Conservation (phyloP, 441 rosid genomes). For the Adansonia grandidieri region DNA sequence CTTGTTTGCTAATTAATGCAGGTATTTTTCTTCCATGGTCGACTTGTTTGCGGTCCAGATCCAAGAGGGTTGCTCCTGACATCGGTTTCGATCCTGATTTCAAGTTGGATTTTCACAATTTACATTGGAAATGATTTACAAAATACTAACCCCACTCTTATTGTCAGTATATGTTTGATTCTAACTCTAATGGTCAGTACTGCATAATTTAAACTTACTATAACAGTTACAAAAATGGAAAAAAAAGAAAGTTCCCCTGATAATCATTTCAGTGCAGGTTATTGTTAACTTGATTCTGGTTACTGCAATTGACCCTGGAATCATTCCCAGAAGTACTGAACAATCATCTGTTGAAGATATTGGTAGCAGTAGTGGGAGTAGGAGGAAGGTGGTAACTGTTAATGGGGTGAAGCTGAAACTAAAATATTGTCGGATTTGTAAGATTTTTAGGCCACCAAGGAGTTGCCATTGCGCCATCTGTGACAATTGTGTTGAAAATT, state of each 20-base stretch:
- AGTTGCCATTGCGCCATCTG: constrained; percentile 59
- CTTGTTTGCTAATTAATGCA: constrained; percentile 21
- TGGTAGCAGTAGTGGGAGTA: constrained; percentile 29
- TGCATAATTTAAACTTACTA: not conserved
- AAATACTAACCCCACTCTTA: constrained; percentile 23
- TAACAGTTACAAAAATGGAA: not conserved
- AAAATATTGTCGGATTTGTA: constrained; percentile 53
- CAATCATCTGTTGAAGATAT: constrained; percentile 27
- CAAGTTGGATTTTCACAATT: constrained; percentile 47
- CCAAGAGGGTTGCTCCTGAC: constrained; percentile 45
- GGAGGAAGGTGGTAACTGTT: constrained; percentile 34
- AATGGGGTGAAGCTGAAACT: constrained; percentile 46
- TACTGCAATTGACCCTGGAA: constrained; percentile 49
- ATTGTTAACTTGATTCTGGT: constrained; percentile 41
- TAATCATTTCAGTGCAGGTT: constrained; percentile 32
- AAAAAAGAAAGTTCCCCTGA: not conserved
- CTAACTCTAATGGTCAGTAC: constrained; percentile 37
- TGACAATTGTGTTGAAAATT: constrained; percentile 57
- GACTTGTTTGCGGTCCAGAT: constrained; percentile 47
- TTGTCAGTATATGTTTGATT: constrained; percentile 26
- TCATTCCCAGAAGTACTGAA: constrained; percentile 38
- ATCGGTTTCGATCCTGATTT: constrained; percentile 35
- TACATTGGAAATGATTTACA: constrained; percentile 34
- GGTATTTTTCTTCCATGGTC: constrained; percentile 52
- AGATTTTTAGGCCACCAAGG: constrained; percentile 51